Evolutionary conservation across 2,329 filamentous ascomycete species (phyloP), one percentile per base, ranked within the genome.

Genomic region (Aspergillus piperis): DNA sequence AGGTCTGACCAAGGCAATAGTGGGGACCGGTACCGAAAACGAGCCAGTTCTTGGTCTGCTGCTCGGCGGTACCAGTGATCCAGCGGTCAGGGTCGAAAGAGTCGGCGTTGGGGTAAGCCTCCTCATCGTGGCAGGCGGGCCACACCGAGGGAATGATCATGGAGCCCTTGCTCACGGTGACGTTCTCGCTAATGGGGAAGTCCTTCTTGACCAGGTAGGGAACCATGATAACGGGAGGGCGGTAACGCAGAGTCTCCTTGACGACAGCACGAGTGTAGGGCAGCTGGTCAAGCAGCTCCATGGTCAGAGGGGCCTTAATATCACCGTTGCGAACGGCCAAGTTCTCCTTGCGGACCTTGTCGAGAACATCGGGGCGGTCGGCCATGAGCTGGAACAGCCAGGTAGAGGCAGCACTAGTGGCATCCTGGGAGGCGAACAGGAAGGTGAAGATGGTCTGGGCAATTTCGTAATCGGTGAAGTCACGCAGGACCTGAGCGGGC

Each of bases 301-400:
- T 88, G 68, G 85, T 87, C 65, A 96, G 79, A 15, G 85, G 82
- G 21, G 86, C 88, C 65, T 90, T 80, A 63, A 86, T 82, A 73
- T 96, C 86, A 59, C 92, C 92, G 69, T 88, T 88, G 67, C 93
- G 88, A 54, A 89, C 82, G 66, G 83, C 82, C 65, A 94, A 79
- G 79, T 96, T 96, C 82, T 99, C 95, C 73, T 96, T 92, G 49
- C 94, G 91, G 58, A 99, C 86, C 70, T 91, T 91, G 72, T 94
- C 90, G 57, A 98, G 84, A 57, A 96, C 84, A 62, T 98, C 94
- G n/a, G 94, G 94, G 65, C 92, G 89, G 80, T 98, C 92, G 50
- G 95, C 93, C 81, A 92, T 88, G 71, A 92, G 86, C 81, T 99
- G 95, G 84, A 97, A 96, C 65, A 98, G 81, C 92, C 95, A 98